A percentile compares a stretch with the other conserved stretches of the same genome.
These are phyloP conservation scores for Paxillus involutus DNA, from an alignment of 768 basidiomycete genomes.

Conservation along the genomic window DNA sequence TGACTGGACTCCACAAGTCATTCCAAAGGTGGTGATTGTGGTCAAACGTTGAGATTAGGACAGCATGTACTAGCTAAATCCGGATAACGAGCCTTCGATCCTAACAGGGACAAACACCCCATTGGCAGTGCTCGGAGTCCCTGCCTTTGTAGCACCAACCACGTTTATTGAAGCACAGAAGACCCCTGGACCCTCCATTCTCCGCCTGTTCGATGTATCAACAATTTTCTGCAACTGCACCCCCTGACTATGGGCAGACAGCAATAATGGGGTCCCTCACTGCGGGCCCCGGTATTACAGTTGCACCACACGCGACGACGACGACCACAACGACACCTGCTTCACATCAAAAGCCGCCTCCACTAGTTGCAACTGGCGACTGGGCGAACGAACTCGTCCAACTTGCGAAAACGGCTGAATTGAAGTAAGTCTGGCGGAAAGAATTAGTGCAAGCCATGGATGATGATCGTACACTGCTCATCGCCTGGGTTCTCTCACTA, in stretches of 20 bases:
- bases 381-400: slow-evolving; percentile 88
- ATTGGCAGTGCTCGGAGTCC: slow-evolving; percentile 29
- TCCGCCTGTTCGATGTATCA: slow-evolving; percentile 30
- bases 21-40: background rate
- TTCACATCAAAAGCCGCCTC: slow-evolving; percentile 32
- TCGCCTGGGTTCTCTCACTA: slow-evolving; percentile 23
- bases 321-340: slow-evolving; percentile 19
- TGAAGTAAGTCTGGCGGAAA: slow-evolving; percentile 60
- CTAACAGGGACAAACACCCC: slow-evolving; percentile 30
- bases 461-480: background rate
- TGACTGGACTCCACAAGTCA: too few species aligned
- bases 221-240: slow-evolving; percentile 32
- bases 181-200: slow-evolving; percentile 33
- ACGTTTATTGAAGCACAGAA: background rate
- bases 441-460: background rate
- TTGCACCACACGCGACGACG: slow-evolving; percentile 29
- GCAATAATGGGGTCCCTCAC: slow-evolving; percentile 31
- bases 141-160: background rate
- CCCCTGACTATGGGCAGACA: slow-evolving; percentile 34
- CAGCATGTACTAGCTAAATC: background rate
- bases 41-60: background rate
- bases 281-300: slow-evolving; percentile 31
- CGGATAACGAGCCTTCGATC: slow-evolving; percentile 19
- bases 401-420: slow-evolving; percentile 82
- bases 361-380: slow-evolving; percentile 78